A percentile compares a stretch with the other conserved stretches of the same genome.
phyloP scores from a whole-genome alignment of 106 monocot genomes.

The Xerophyta viscosa region DNA sequence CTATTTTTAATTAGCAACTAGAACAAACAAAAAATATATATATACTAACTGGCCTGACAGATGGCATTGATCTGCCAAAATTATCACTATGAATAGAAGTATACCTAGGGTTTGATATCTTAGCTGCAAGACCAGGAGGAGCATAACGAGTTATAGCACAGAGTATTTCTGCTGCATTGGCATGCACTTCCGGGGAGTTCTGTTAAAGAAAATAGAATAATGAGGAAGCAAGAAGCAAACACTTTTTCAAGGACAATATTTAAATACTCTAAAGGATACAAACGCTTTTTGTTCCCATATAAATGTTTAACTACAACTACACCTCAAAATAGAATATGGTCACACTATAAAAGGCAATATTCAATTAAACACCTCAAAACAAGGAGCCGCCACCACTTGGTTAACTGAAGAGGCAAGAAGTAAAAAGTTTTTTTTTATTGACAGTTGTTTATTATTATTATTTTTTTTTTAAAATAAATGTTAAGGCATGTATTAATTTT shows the following conservation, averaged over 20 bases:
- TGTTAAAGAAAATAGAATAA: conserved; percentile 13
- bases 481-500: too few relatives aligned
- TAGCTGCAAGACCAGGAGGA: conserved; percentile 72
- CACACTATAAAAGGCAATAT: too few relatives aligned
- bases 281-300: not conserved
- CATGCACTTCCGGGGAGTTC: conserved; percentile 91
- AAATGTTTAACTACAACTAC: too few relatives aligned
- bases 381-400: too few relatives aligned
- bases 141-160: conserved; percentile 81
- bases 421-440: too few relatives aligned
- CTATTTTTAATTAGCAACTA: not conserved
- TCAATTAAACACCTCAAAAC: too few relatives aligned
- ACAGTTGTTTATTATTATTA: too few relatives aligned
- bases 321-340: too few relatives aligned
- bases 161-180: conserved; percentile 79
- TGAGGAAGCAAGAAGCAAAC: not conserved
- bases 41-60: not conserved
- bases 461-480: too few relatives aligned
- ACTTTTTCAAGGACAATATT: not conserved
- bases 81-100: not conserved
- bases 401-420: too few relatives aligned
- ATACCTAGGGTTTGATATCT: conserved; percentile 77
- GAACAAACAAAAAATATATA: not conserved
- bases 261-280: not conserved
- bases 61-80: not conserved